These are phyloP conservation scores for Citrus medica DNA, from an alignment of 345 rosid genomes.

Conservation along the genomic window DNA sequence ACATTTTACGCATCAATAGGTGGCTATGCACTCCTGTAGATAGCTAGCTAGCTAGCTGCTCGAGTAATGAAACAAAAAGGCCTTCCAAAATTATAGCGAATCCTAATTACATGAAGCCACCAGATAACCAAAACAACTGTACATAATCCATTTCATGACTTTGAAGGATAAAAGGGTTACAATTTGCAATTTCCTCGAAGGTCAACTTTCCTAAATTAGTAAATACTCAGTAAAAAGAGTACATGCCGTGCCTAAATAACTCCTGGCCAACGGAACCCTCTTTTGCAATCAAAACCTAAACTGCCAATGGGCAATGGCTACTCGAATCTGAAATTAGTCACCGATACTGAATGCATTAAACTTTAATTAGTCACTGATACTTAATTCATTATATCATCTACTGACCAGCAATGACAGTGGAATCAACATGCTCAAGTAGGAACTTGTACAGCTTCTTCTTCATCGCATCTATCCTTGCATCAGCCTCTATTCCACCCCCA, in stretches of 20 bases:
- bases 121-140: background rate
- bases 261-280: background rate
- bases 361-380: background rate
- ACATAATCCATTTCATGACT: background rate
- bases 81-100: background rate
- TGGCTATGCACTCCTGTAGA: background rate
- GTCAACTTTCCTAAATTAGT: background rate
- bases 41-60: background rate
- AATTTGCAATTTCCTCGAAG: background rate
- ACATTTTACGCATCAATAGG: background rate
- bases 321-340: background rate
- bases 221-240: background rate
- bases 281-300: background rate
- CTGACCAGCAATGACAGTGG: slow-evolving; percentile 15
- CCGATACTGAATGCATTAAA: background rate
- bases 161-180: background rate
- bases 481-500: slow-evolving; percentile 16
- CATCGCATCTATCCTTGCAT: slow-evolving; percentile 29
- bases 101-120: background rate
- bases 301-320: background rate
- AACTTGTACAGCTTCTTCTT: slow-evolving; percentile 41
- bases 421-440: slow-evolving; percentile 36
- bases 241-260: background rate
- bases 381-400: slow-evolving; percentile 4
- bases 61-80: background rate